phyloP scores from a whole-genome alignment of 257 asterid species.

The Gentiana straminea region DNA sequence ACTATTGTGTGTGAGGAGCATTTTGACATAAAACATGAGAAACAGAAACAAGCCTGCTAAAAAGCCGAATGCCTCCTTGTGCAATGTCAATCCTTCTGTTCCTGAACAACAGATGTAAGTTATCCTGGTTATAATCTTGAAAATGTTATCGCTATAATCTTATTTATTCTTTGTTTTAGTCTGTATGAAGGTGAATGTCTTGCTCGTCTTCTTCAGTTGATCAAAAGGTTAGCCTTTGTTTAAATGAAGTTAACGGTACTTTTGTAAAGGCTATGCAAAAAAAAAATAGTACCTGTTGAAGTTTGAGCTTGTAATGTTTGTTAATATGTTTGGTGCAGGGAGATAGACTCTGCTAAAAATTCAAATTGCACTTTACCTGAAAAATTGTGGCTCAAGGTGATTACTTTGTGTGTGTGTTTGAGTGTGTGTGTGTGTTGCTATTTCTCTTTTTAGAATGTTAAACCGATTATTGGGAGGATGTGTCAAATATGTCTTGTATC shows the following conservation, averaged over 20 bases:
- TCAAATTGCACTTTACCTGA: conserved; percentile 35
- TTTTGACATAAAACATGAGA: background rate
- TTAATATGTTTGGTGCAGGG: conserved; percentile 30
- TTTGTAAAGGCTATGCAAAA: background rate
- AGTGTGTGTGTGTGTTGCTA: background rate
- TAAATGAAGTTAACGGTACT: background rate
- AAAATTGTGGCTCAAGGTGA: conserved; percentile 73
- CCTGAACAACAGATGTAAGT: conserved; percentile 5
- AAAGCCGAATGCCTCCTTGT: background rate
- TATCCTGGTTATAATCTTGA: background rate
- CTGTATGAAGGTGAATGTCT: conserved; percentile 65
- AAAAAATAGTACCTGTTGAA: too few species aligned
- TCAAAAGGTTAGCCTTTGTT: conserved; percentile 24
- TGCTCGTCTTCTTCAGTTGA: conserved; percentile 35
- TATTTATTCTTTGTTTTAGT: conserved; percentile 13
- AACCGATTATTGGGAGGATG: background rate
- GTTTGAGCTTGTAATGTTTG: background rate
- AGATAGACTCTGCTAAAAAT: conserved; percentile 42
- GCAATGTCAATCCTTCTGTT: background rate
- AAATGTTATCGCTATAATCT: background rate
- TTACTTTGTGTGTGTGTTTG: background rate
- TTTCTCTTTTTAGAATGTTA: background rate
- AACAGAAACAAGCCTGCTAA: background rate
- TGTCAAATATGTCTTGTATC: background rate
- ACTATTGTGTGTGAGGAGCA: too few species aligned